These are phyloP conservation scores for Penicillium turbatum DNA, from an alignment of 495 filamentous ascomycete species.

Conservation along the genomic window DNA sequence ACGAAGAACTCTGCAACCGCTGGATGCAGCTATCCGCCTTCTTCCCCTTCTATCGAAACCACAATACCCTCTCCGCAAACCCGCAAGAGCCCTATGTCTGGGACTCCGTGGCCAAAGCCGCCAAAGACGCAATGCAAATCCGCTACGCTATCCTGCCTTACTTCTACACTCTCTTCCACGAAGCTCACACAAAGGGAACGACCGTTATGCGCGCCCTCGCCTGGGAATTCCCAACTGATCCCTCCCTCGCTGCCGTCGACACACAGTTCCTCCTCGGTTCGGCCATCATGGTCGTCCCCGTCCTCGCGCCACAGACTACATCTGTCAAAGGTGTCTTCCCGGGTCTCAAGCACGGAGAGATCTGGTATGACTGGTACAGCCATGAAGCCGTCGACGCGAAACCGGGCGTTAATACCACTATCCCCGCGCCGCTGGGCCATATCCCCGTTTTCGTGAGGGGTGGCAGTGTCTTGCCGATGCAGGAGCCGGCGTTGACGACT, in stretches of 20 bases:
- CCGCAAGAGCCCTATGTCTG: slow-evolving; percentile 76
- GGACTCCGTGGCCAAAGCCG: slow-evolving; percentile 62
- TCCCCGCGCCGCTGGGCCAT: slow-evolving; percentile 70
- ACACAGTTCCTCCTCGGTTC: slow-evolving; percentile 75
- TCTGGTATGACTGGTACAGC: slow-evolving; percentile 87
- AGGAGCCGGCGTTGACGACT: slow-evolving; percentile 69
- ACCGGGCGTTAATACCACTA: slow-evolving; percentile 63
- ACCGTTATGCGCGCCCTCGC: slow-evolving; percentile 78
- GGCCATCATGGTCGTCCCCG: slow-evolving; percentile 67
- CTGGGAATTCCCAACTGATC: slow-evolving; percentile 82
- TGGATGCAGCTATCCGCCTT: slow-evolving; percentile 88
- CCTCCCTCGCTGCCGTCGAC: slow-evolving; percentile 60
- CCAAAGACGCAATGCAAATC: slow-evolving; percentile 65
- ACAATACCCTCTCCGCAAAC: slow-evolving; percentile 61
- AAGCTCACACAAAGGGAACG: slow-evolving; percentile 61
- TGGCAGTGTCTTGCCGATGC: slow-evolving; percentile 63
- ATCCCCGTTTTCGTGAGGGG: slow-evolving; percentile 76
- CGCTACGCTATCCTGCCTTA: slow-evolving; percentile 74
- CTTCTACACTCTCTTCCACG: slow-evolving; percentile 74
- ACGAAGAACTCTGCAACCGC: slow-evolving; percentile 72
- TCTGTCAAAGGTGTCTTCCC: slow-evolving; percentile 76
- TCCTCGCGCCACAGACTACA: slow-evolving; percentile 60
- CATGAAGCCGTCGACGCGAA: slow-evolving; percentile 48
- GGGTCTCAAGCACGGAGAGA: slow-evolving; percentile 54
- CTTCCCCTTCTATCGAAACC: slow-evolving; percentile 87